Percentiles rank a stretch among this genome's conserved stretches.
These are phyloP conservation scores for Raphanus sativus DNA, from an alignment of 345 rosid species.

Conservation along the genomic window DNA sequence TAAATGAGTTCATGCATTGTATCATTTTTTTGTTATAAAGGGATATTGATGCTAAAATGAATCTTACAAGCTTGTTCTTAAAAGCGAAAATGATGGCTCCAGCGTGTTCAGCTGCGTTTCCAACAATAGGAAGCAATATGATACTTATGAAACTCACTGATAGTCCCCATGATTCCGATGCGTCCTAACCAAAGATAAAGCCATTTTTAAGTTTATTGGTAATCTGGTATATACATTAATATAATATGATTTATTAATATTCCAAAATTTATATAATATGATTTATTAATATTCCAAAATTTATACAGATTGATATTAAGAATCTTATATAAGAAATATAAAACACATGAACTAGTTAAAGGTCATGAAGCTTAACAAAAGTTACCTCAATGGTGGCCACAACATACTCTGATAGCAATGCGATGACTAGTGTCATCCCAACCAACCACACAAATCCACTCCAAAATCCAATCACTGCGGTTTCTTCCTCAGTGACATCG, in stretches of 20 bases:
- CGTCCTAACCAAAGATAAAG: conserved; percentile 43
- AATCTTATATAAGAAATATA: background rate
- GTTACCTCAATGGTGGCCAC: conserved; percentile 93
- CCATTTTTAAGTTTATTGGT: background rate
- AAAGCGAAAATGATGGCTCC: conserved; percentile 87
- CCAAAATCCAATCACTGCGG: conserved; percentile 79
- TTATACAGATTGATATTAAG: background rate
- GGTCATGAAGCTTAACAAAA: background rate
- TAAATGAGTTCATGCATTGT: conserved; percentile 12
- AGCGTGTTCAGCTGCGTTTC: conserved; percentile 95
- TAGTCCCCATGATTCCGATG: conserved; percentile 85
- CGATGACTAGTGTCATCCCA: conserved; percentile 78
- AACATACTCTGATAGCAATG: conserved; percentile 86
- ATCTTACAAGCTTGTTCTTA: conserved; percentile 79
- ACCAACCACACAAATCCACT: conserved; percentile 81
- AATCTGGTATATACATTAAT: no score
- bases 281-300: background rate
- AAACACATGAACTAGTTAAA: background rate
- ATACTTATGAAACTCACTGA: conserved; percentile 95
- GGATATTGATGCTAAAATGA: background rate
- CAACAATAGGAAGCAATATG: conserved; percentile 85
- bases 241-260: background rate
- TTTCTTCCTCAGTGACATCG: conserved; percentile 50
- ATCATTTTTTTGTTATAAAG: background rate
- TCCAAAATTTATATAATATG: background rate